phyloP scores from a whole-genome alignment of 2,329 filamentous ascomycete species.

The Stachybotrys chartarum region DNA sequence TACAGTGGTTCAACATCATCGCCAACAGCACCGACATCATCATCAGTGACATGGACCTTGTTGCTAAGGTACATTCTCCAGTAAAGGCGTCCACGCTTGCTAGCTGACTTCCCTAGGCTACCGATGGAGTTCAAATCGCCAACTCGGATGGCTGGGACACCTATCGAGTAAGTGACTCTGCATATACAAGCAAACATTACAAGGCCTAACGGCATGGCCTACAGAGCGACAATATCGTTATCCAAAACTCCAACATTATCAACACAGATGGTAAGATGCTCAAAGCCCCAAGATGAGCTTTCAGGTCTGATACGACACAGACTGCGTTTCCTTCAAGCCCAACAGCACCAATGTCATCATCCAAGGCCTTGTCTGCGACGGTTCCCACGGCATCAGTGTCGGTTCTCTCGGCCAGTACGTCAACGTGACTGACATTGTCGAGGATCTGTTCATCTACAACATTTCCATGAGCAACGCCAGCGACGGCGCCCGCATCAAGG shows the following conservation, averaged over 20 bases:
- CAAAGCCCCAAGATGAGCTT: not conserved
- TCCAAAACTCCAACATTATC: conserved; percentile 55
- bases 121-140: conserved; percentile 14
- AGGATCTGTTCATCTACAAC: conserved; percentile 61
- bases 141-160: conserved; percentile 64
- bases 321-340: conserved; percentile 70
- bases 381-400: conserved; percentile 67
- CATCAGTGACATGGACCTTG: conserved; percentile 55
- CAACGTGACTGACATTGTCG: conserved; percentile 57
- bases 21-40: conserved; percentile 59
- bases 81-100: accelerated
- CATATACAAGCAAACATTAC: not conserved
- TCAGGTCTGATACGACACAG: conserved; percentile 11
- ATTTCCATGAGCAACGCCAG: conserved; percentile 51
- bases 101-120: conserved; percentile 7
- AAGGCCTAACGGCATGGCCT: not conserved
- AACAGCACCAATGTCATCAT: conserved; percentile 64
- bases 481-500: conserved; percentile 66
- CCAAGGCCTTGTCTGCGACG: conserved; percentile 60
- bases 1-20: conserved; percentile 45
- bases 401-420: conserved; percentile 63
- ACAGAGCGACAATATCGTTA: conserved; percentile 36
- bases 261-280: conserved; percentile 13
- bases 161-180: conserved; percentile 28
- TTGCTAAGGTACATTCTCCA: conserved; percentile 30